Evolutionary conservation across 2,329 filamentous ascomycete species (phyloP).

Genomic region (Ambrosiella beaveri): DNA sequence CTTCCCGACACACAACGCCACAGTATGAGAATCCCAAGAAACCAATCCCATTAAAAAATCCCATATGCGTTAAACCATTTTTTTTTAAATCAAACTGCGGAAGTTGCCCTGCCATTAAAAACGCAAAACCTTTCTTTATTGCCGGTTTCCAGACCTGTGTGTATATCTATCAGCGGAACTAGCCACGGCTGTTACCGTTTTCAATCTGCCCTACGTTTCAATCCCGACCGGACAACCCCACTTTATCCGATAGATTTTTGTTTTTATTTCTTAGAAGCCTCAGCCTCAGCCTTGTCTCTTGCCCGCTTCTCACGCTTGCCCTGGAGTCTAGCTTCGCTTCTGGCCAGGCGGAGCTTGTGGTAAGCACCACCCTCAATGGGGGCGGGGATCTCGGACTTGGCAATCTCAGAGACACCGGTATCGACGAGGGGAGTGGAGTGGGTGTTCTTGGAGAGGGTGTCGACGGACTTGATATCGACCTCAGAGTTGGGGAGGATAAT

Average conservation of each 20-base stretch:
- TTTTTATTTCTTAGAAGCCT: constrained; percentile 71
- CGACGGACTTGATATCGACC: constrained; percentile 55
- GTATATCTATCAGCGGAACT: constrained; percentile 4
- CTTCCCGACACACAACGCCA: constrained; percentile 13
- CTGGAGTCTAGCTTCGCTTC: constrained; percentile 63
- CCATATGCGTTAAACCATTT: constrained; percentile 16
- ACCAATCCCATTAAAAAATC: constrained; percentile 19
- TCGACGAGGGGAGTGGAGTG: constrained; percentile 53
- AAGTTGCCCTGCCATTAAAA: neutral
- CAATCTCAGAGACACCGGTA: constrained; percentile 54
- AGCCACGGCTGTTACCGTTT: constrained; percentile 10
- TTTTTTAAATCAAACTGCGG: constrained; percentile 9
- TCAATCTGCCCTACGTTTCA: constrained; percentile 8
- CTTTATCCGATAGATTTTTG: constrained; percentile 19
- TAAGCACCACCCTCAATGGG: constrained; percentile 68
- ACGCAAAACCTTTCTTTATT: constrained; percentile 21
- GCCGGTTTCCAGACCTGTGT: constrained; percentile 11
- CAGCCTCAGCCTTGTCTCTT: constrained; percentile 72
- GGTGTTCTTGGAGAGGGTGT: constrained; percentile 32
- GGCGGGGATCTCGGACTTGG: constrained; percentile 64
- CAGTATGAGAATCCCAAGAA: constrained; percentile 21
- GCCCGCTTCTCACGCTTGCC: constrained; percentile 87
- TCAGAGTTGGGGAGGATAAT: constrained; percentile 85
- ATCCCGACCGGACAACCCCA: neutral
- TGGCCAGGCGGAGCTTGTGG: constrained; percentile 66